Evolutionary conservation across 2,329 filamentous ascomycete species (phyloP).

Genomic region (Didymella glomerata): DNA sequence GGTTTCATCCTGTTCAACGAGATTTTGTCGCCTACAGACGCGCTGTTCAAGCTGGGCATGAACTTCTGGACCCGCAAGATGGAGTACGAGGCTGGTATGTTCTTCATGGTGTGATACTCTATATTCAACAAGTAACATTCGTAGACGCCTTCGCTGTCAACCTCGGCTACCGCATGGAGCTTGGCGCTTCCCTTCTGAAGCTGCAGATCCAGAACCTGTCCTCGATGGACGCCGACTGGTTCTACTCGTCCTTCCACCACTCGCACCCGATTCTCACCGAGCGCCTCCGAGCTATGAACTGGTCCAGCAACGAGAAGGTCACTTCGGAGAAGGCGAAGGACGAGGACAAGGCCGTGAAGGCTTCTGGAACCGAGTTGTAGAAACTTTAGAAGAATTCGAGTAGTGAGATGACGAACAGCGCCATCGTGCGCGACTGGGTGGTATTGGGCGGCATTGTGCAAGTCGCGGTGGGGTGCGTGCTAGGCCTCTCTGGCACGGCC

Average conservation of each 20-base stretch:
- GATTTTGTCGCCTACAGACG: slow-evolving; percentile 92
- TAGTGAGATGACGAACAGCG: not conserved
- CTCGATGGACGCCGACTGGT: slow-evolving; percentile 98
- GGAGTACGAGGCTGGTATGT: slow-evolving; percentile 86
- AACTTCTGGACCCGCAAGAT: slow-evolving; percentile 94
- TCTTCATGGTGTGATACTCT: not conserved
- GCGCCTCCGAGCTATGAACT: slow-evolving; percentile 87
- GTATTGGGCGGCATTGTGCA: not conserved
- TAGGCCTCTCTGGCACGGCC: not conserved
- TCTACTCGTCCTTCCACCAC: slow-evolving; percentile 98
- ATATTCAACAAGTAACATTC: slow-evolving; percentile 28
- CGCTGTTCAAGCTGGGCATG: slow-evolving; percentile 93
- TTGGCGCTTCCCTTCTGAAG: slow-evolving; percentile 90
- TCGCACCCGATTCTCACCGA: slow-evolving; percentile 96
- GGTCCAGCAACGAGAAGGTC: slow-evolving; percentile 74
- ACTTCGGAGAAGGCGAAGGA: slow-evolving; percentile 1
- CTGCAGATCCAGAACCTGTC: slow-evolving; percentile 98
- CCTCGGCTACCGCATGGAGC: slow-evolving; percentile 83
- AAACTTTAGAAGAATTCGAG: not conserved
- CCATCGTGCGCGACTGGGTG: not conserved
- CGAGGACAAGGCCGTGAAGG: slow-evolving; percentile 65
- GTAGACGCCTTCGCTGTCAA: slow-evolving; percentile 81
- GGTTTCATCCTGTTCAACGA: slow-evolving; percentile 98
- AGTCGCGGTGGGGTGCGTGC: not conserved
- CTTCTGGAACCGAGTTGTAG: slow-evolving; percentile 79